phyloP scores from a whole-genome alignment of 768 basidiomycete species.

The Pisolithus tinctorius region DNA sequence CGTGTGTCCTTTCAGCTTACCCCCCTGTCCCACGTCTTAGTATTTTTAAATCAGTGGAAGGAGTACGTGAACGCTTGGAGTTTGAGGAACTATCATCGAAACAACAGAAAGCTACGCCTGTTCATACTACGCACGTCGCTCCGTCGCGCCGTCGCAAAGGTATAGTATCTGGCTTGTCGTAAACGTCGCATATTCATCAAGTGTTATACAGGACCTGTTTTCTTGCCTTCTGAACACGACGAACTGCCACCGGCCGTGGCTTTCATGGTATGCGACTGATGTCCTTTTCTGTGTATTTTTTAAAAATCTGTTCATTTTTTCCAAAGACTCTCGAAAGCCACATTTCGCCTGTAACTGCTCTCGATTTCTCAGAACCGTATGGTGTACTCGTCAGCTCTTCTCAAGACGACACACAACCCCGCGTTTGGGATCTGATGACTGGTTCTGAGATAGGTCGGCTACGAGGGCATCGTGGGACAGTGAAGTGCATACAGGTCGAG shows the following conservation, averaged over 20 bases:
- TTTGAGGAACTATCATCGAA: slow-evolving; percentile 49
- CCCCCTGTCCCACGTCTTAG: neutral
- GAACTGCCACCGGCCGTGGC: slow-evolving; percentile 91
- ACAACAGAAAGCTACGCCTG: slow-evolving; percentile 13
- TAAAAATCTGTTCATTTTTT: slow-evolving; percentile 6
- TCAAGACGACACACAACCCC: slow-evolving; percentile 77
- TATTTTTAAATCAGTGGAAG: slow-evolving; percentile 59
- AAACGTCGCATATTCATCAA: neutral
- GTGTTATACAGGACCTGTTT: slow-evolving; percentile 67
- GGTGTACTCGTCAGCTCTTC: slow-evolving; percentile 87
- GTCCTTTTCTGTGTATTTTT: neutral
- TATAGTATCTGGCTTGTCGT: neutral
- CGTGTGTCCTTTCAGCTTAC: slow-evolving; percentile 42
- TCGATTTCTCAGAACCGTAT: slow-evolving; percentile 97
- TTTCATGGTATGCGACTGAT: slow-evolving; percentile 69
- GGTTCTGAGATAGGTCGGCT: slow-evolving; percentile 84
- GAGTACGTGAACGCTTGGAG: slow-evolving; percentile 77
- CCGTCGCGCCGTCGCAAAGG: slow-evolving; percentile 30
- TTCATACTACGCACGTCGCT: slow-evolving; percentile 11
- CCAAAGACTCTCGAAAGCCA: slow-evolving; percentile 79
- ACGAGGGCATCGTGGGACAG: slow-evolving; percentile 70
- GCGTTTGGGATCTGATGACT: slow-evolving; percentile 90
- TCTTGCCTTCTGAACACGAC: slow-evolving; percentile 95
- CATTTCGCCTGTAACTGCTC: slow-evolving; percentile 70
- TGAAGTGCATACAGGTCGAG: slow-evolving; percentile 92